Base-by-base conservation (phyloP, 768 basidiomycete species). In the Suillus americanus region DNA sequence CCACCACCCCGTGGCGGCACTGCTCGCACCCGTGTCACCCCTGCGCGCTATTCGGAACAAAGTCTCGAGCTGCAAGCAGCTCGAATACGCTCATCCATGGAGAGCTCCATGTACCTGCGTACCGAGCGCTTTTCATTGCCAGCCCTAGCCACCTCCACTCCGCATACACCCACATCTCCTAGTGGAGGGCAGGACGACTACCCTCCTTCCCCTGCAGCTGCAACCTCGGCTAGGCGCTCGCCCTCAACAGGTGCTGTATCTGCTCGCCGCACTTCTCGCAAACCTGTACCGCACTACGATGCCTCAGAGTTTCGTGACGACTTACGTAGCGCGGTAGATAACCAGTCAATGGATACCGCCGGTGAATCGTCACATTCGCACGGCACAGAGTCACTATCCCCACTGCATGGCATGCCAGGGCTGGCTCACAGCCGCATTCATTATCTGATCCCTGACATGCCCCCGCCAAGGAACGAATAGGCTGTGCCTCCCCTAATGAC, bases 381-480 rank as follows among this genome's bases (percentile, higher is more conserved):
- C 40, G 68, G 74, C 41, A 18, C 66, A 46, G 70, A 64, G 14
- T 25, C 63, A 48, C 30, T 60, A 18, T 20, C 56, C 18, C 40
- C 55, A 0, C 8, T 33, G 12, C 45, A 56, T 62, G 66, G 61
- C 62, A 55, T 57, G 23, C 50, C 69, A 65, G 72, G 60, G 68
- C 73, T 81, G 65, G 64, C 55, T 37, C 83, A 78, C 68, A 83
- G 83, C 51, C 79, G 79, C 30, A 67, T 87, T 65, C 86, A 87
- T 72, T 86, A 85, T 77, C 71, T 87, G 64, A 86, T 87, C 48
- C 86, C 86, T 10, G 86, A 87, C 69, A 79, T 86, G 80, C 86
- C 86, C 20, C 73, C 70, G 23, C 73, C 73, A 13, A 70, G 67
- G 68, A 69, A 59, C 62, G 74, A 78, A 38, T 74, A 65, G 74